Percentiles rank a stretch among this genome's conserved stretches.
Conservation (phyloP, 148 eudicot genomes). For the Vaccinium darrowii region DNA sequence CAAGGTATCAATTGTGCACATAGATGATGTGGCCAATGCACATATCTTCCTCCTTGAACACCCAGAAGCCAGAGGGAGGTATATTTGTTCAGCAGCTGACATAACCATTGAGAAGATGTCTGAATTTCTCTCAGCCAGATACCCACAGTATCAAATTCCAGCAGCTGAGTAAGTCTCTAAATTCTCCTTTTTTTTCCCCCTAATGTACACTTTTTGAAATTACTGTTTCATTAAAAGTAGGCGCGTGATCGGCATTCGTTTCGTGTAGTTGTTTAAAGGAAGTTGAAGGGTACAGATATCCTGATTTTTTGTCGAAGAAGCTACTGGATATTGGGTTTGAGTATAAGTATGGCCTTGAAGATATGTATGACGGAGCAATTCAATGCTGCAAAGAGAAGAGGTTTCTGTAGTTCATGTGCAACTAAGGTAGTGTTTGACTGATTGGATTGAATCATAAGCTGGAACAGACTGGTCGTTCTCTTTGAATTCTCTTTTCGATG, state of each 20-base stretch:
- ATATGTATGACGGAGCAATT: conserved; percentile 45
- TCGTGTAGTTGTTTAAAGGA: conserved; percentile 2
- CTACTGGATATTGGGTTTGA: conserved; percentile 39
- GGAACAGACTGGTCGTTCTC: neutral
- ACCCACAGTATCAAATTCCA: conserved; percentile 19
- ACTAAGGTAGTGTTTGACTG: conserved; percentile 1
- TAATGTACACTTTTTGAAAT: neutral
- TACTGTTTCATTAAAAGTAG: neutral
- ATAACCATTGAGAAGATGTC: conserved; percentile 16
- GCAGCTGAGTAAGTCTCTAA: conserved; percentile 11
- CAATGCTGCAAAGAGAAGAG: conserved; percentile 25
- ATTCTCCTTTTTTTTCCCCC: neutral
- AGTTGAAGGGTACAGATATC: neutral
- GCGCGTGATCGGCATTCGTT: neutral
- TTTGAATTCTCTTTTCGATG: neutral
- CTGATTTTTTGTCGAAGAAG: conserved; percentile 34
- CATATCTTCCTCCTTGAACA: conserved; percentile 22
- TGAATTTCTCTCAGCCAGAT: conserved; percentile 23
- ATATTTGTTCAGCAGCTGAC: conserved; percentile 19
- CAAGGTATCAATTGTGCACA: conserved; percentile 17
- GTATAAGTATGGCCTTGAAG: conserved; percentile 35
- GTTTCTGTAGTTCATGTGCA: conserved; percentile 8
- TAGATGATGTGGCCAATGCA: conserved; percentile 27
- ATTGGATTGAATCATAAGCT: neutral
- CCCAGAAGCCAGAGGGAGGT: conserved; percentile 33